Evolutionary conservation across 2,329 filamentous ascomycete genomes (phyloP), one percentile per base, ranked within the genome.

Genomic region (Bipolaris victoriae): DNA sequence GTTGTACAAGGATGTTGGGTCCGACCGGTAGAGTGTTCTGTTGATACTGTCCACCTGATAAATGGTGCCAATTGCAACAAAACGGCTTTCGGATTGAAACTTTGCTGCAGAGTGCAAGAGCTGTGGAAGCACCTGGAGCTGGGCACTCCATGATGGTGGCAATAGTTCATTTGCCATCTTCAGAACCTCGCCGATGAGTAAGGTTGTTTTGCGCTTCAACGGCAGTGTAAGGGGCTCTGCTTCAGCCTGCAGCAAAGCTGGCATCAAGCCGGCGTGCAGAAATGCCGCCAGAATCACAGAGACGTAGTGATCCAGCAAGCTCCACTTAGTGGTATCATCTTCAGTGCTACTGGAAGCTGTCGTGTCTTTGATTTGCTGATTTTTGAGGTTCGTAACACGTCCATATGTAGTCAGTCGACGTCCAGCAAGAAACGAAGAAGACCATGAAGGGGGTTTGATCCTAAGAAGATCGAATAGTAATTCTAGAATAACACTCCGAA

Each of bases 11-110:
- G 69, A 67, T 18, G 73, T 72, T n/a, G 80, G 79, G 5, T 86
- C 85, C 46, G 91, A 96, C 55, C 92, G 86, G 72, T 96, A 96
- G 13, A 99, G 80, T 0, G 93, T 98, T 61, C 92, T 87, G 75
- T 94, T 99, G 64, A 99, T 92, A 72, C 94, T 97, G 78, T 97
- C 97, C 52, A 99, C 96, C 73, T 98, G 95, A 70, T 98, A 99
- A 11, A 99, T 91, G 16, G 96, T 96, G 7, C 92, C 89, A 7
- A 92, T 93, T 6, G 94, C 92, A 55, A 90, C 83, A 65, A 93
- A 93, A 52, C 91, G 88, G 22, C 87, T 84, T 29, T 93, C 86
- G 18, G 87, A 82, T 20, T 86, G 81, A 66, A 93, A 91, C 33
- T 87, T 84, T 1, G 90, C 84, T 4, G 93, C 92, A 0, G 88